A percentile compares a stretch with the other conserved stretches of the same genome.
phyloP scores from a whole-genome alignment of 2,329 filamentous ascomycete genomes.

The Thermochaetoides dissita region DNA sequence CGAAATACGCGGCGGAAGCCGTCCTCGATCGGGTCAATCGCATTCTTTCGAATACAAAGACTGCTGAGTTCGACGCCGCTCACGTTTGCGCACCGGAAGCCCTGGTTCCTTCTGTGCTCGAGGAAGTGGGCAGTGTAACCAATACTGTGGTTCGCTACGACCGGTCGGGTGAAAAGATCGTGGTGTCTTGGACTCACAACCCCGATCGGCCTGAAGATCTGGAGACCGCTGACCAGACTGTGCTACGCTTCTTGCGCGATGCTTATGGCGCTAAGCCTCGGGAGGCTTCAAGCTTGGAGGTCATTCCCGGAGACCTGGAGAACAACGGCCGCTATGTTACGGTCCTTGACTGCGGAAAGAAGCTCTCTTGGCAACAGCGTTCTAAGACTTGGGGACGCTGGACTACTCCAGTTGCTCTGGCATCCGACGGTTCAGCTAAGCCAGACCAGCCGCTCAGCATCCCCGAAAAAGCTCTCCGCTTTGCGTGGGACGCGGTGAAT shows the following conservation, averaged over 20 bases:
- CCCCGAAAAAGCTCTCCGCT: too few species aligned
- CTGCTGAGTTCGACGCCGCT: conserved; percentile 14
- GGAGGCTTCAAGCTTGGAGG: conserved; percentile 6
- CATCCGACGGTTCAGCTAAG: too few species aligned
- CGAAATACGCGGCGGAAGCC: conserved; percentile 22
- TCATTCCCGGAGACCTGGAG: conserved; percentile 12
- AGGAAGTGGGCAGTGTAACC: conserved; percentile 26
- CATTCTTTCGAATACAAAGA: conserved; percentile 17
- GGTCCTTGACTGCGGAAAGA: conserved; percentile 17
- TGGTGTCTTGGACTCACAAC: conserved; percentile 30
- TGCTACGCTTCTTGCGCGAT: conserved; percentile 30
- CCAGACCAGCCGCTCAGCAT: too few species aligned
- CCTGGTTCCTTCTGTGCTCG: conserved; percentile 17
- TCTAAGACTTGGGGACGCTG: conserved; percentile 23
- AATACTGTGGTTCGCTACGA: conserved; percentile 25
- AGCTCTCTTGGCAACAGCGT: conserved; percentile 25
- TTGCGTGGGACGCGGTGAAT: too few species aligned
- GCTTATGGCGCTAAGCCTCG: conserved; percentile 16
- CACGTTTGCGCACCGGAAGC: conserved; percentile 13
- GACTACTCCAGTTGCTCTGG: conserved; percentile 7
- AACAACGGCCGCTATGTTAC: conserved; percentile 19
- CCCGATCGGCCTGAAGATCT: conserved; percentile 12
- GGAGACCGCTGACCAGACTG: conserved; percentile 30
- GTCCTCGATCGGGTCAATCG: conserved; percentile 23
- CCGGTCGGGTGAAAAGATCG: conserved; percentile 15